Conservation (phyloP, 2,329 filamentous ascomycete species). For the Neurospora sp. region DNA sequence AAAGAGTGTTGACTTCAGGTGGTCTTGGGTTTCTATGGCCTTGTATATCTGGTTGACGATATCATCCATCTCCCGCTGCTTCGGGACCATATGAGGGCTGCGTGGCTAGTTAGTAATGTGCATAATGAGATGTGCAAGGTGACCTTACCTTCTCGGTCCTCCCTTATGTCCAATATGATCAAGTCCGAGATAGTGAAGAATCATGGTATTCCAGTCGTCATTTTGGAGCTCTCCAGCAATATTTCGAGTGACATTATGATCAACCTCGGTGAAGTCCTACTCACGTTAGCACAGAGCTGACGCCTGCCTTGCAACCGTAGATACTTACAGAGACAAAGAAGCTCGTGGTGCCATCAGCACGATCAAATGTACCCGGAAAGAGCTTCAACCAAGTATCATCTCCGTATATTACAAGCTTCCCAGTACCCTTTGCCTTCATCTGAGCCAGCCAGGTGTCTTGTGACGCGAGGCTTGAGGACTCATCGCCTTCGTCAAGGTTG, state of each 20-base stretch:
- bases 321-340: constrained; percentile 86
- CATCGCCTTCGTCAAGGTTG: constrained; percentile 92
- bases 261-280: constrained; percentile 94
- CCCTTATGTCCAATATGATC: constrained; percentile 98
- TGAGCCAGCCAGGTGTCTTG: constrained; percentile 97
- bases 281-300: neutral
- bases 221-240: constrained; percentile 64
- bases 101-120: constrained; percentile 1
- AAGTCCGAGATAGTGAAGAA: constrained; percentile 89
- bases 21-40: constrained; percentile 58
- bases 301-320: neutral
- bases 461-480: constrained; percentile 71
- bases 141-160: constrained; percentile 63
- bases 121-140: neutral
- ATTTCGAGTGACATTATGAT: constrained; percentile 93
- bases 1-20: constrained; percentile 70
- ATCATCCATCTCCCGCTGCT: constrained; percentile 87
- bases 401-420: constrained; percentile 86
- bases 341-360: constrained; percentile 86
- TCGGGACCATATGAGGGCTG: constrained; percentile 83
- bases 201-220: constrained; percentile 83
- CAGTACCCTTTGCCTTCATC: constrained; percentile 61
- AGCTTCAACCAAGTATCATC: constrained; percentile 98
- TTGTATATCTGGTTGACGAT: constrained; percentile 68
- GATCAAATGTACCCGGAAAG: constrained; percentile 79